These are phyloP conservation scores for Collybia nuda DNA, from an alignment of 768 basidiomycete genomes.

Conservation along the genomic window DNA sequence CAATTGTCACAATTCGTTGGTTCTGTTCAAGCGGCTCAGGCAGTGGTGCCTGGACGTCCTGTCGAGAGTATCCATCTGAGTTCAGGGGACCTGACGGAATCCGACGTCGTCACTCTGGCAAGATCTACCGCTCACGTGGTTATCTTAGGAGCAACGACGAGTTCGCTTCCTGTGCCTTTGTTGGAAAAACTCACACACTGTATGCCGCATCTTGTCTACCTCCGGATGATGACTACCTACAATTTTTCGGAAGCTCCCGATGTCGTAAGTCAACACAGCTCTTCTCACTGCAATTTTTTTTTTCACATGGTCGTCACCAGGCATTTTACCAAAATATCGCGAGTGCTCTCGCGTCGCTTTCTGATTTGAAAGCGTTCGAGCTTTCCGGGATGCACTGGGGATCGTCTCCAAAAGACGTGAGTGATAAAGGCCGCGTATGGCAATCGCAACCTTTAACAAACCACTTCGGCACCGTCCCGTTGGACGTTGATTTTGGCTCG, in stretches of 20 bases:
- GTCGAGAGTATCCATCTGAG: constrained; percentile 62
- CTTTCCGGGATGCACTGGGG: constrained; percentile 78
- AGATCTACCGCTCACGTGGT: constrained; percentile 48
- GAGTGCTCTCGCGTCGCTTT: constrained; percentile 53
- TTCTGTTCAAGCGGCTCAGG: constrained; percentile 51
- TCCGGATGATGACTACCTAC: constrained; percentile 64
- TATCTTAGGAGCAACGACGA: constrained; percentile 60
- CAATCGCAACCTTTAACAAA: constrained; percentile 46
- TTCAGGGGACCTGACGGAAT: constrained; percentile 58
- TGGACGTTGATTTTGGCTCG: constrained; percentile 27
- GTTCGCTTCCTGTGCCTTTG: constrained; percentile 54
- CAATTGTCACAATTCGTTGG: constrained; percentile 61
- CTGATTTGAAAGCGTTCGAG: constrained; percentile 66
- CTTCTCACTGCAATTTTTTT: constrained; percentile 14
- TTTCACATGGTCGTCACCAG: constrained; percentile 34
- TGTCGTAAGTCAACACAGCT: constrained; percentile 38
- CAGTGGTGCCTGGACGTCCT: constrained; percentile 65
- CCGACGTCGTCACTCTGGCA: constrained; percentile 51
- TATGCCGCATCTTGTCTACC: constrained; percentile 61
- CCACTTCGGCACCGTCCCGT: constrained; percentile 23
- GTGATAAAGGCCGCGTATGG: constrained; percentile 49
- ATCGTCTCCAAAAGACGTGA: constrained; percentile 44
- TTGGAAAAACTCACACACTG: constrained; percentile 54
- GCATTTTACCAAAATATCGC: constrained; percentile 65
- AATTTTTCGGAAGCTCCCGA: constrained; percentile 49